Conservation (phyloP, 805 yeast species). For the Ogataea zsoltii region DNA sequence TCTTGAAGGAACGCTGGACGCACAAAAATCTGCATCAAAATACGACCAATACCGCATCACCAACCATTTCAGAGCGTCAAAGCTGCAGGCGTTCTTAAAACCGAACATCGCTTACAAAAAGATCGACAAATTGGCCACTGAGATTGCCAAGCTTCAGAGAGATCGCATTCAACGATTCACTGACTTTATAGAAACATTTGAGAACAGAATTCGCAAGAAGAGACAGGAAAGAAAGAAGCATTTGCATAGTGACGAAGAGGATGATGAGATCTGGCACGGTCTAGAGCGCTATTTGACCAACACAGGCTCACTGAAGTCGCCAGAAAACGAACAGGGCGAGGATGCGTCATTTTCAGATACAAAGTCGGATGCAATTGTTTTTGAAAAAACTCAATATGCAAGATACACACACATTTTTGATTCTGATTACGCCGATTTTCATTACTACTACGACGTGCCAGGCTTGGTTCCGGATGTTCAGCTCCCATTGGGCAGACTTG, state of each 20-base stretch:
- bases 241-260: conserved; percentile 18
- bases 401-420: conserved; percentile 70
- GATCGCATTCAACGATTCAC: conserved; percentile 5
- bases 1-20: conserved; percentile 60
- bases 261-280: conserved; percentile 68
- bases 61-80: conserved; percentile 45
- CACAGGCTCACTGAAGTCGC: conserved; percentile 25
- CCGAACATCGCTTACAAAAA: conserved; percentile 69
- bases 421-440: conserved; percentile 52
- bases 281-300: conserved; percentile 61
- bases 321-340: conserved; percentile 25
- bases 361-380: conserved; percentile 29
- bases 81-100: conserved; percentile 60
- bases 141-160: conserved; percentile 1
- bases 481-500: conserved; percentile 28
- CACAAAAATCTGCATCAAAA: conserved; percentile 42
- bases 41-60: conserved; percentile 59
- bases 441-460: conserved; percentile 70
- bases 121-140: conserved; percentile 13
- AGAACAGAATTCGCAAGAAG: conserved; percentile 3
- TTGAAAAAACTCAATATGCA: conserved; percentile 72
- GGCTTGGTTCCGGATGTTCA: conserved; percentile 54
- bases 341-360: conserved; percentile 1
- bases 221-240: conserved; percentile 1
- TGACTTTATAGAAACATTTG: conserved; percentile 2